Conservation (phyloP, 371 early-diverging fungal species). For the Dichotomocladium elegans region DNA sequence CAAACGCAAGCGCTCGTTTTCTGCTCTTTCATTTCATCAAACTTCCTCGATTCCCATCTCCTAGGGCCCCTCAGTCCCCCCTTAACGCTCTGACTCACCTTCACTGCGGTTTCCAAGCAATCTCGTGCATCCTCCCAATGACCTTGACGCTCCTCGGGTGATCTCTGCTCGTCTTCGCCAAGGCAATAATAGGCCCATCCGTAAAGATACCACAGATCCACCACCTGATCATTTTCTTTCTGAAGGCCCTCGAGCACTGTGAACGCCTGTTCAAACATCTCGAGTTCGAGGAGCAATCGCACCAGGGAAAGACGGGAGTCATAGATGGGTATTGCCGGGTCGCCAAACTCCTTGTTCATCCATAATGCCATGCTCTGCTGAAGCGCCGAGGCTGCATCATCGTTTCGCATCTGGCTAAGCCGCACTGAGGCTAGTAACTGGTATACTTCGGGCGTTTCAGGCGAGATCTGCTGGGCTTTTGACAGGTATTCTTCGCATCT, state of each 20-base stretch:
- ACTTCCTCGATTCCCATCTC: neutral
- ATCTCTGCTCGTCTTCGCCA: constrained; percentile 59
- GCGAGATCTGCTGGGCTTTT: constrained; percentile 67
- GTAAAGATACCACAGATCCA: constrained; percentile 92
- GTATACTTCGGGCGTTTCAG: constrained; percentile 79
- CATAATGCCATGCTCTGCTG: constrained; percentile 71
- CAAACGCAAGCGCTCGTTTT: neutral
- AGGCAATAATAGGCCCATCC: constrained; percentile 88
- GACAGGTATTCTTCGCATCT: constrained; percentile 73
- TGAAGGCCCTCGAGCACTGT: constrained; percentile 74
- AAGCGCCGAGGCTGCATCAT: constrained; percentile 76
- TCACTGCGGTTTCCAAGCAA: constrained; percentile 68
- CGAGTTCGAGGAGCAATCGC: constrained; percentile 81
- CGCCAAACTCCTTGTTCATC: constrained; percentile 58
- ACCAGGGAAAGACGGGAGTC: constrained; percentile 73
- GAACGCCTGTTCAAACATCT: constrained; percentile 75
- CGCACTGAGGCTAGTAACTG: constrained; percentile 89
- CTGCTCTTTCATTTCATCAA: neutral
- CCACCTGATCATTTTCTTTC: constrained; percentile 87
- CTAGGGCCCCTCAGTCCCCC: neutral
- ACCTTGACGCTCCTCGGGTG: constrained; percentile 48
- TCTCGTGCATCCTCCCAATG: constrained; percentile 72
- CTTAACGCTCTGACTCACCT: constrained; percentile 41
- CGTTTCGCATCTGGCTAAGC: constrained; percentile 77
- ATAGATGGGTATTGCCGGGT: constrained; percentile 73